These are phyloP conservation scores for Acorus calamus DNA, from an alignment of 106 monocot genomes.

Conservation along the genomic window DNA sequence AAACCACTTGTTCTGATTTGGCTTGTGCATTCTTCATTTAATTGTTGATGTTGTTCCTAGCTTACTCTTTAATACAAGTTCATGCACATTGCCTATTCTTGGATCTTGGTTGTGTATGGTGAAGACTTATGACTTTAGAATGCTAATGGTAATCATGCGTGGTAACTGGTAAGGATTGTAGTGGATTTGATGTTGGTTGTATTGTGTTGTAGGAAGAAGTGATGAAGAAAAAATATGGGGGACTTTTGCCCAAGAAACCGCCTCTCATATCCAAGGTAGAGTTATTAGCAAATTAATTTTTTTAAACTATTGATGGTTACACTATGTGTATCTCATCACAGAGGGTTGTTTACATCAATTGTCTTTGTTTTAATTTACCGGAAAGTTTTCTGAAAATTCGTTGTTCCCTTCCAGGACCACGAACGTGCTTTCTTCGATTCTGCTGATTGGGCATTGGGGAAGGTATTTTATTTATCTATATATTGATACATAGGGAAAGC, in stretches of 20 bases:
- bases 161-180: neutral
- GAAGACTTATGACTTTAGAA: too few relatives aligned
- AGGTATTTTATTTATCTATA: constrained; percentile 37
- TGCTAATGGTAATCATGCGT: neutral
- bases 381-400: neutral
- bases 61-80: too few relatives aligned
- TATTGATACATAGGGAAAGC: neutral
- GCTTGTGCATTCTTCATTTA: too few relatives aligned
- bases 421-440: constrained; percentile 98
- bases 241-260: constrained; percentile 66
- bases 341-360: neutral
- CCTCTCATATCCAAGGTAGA: constrained; percentile 80
- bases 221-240: constrained; percentile 83
- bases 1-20: too few relatives aligned
- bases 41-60: too few relatives aligned
- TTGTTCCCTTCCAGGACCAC: constrained; percentile 51
- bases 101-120: too few relatives aligned
- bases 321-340: neutral
- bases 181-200: neutral
- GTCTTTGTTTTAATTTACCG: neutral
- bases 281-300: neutral
- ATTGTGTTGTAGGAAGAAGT: constrained; percentile 48
- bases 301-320: neutral
- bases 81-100: too few relatives aligned
- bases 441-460: constrained; percentile 98